Conservation (phyloP, 768 basidiomycete genomes). For the Pleurotus platypus region DNA sequence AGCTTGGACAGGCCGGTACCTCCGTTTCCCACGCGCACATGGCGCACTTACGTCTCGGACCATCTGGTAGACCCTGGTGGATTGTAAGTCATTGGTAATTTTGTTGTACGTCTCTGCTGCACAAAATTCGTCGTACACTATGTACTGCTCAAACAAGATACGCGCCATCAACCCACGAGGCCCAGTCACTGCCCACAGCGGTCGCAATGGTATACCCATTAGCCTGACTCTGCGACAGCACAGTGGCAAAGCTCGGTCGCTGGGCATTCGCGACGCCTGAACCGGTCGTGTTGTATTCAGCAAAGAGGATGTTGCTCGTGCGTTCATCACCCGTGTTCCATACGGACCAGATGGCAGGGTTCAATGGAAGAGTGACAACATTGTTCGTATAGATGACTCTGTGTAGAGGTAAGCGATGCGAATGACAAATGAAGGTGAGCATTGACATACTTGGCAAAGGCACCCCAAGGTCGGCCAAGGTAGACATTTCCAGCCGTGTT, state of each 20-base stretch:
- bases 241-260: constrained; percentile 37
- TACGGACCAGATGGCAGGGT: constrained; percentile 40
- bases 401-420: background rate
- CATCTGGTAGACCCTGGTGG: no score
- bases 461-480: constrained; percentile 48
- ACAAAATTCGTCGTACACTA: no score
- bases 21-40: no score
- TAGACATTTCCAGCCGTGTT: constrained; percentile 32
- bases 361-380: constrained; percentile 33
- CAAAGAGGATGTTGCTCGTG: constrained; percentile 42
- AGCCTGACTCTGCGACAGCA: constrained; percentile 33
- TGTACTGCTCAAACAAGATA: constrained; percentile 26
- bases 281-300: constrained; percentile 43
- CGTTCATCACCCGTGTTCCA: constrained; percentile 35
- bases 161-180: constrained; percentile 40
- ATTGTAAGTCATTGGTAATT: no score
- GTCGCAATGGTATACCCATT: constrained; percentile 36
- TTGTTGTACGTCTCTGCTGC: no score
- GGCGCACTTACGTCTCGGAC: no score
- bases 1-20: no score
- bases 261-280: constrained; percentile 29
- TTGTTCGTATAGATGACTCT: constrained; percentile 51
- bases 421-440: background rate
- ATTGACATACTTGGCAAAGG: constrained; percentile 36
- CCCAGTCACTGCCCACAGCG: constrained; percentile 42